A percentile compares a stretch with the other conserved stretches of the same genome.
Conservation (phyloP, 306 rosid genomes). For the Sechiopsis laciniata region DNA sequence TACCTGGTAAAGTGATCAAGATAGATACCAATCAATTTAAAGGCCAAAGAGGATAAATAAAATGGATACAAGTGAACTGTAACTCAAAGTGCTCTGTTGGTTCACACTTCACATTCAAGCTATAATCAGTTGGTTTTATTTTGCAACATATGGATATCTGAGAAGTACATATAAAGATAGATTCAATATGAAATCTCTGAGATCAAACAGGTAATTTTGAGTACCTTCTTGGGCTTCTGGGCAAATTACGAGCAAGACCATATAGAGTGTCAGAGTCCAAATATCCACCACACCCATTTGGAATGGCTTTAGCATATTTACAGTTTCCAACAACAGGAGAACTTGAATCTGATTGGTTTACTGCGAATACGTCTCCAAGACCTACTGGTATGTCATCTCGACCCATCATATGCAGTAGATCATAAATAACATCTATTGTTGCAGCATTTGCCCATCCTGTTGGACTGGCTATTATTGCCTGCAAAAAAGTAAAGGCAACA, state of each 20-base stretch:
- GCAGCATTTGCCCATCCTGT: conserved; percentile 95
- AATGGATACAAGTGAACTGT: background rate
- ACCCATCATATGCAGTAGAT: conserved; percentile 92
- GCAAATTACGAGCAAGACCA: conserved; percentile 72
- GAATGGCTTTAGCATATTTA: conserved; percentile 61
- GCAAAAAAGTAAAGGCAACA: background rate
- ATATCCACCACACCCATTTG: conserved; percentile 78
- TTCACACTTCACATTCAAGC: conserved; percentile 11
- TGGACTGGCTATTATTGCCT: conserved; percentile 88
- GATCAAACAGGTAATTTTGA: background rate
- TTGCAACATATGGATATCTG: background rate
- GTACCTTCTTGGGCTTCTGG: conserved; percentile 85
- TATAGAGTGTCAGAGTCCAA: conserved; percentile 86
- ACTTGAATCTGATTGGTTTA: conserved; percentile 53
- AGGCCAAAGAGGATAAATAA: background rate
- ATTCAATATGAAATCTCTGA: background rate
- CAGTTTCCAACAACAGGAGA: conserved; percentile 53
- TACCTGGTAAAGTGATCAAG: conserved; percentile 41
- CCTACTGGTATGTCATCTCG: conserved; percentile 87
- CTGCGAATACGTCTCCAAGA: conserved; percentile 60
- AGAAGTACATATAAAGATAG: background rate
- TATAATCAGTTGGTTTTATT: background rate
- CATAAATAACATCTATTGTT: conserved; percentile 72
- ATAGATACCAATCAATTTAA: background rate
- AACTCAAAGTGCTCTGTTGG: background rate